Conservation (phyloP, 2,329 filamentous ascomycete genomes). For the Pyricularia pennisetigena region DNA sequence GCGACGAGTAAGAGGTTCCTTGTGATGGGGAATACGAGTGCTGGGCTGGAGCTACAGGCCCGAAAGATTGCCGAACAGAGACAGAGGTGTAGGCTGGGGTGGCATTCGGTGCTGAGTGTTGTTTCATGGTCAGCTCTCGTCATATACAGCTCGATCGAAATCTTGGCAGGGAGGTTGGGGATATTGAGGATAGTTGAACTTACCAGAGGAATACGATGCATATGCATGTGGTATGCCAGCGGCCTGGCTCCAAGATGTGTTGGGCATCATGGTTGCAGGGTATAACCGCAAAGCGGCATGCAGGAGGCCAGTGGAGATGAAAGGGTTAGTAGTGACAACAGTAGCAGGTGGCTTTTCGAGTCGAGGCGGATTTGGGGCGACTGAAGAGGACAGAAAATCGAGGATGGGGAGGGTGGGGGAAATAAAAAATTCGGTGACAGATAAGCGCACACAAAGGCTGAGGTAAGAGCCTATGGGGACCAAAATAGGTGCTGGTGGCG, state of each 20-base stretch:
- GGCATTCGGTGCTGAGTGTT: slow-evolving; percentile 16
- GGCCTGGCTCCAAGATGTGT: slow-evolving; percentile 4
- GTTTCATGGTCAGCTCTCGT: slow-evolving; percentile 3
- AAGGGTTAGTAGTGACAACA: neutral
- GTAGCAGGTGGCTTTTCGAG: neutral
- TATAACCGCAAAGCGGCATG: slow-evolving; percentile 1
- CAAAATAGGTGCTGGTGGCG: neutral
- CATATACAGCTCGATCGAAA: neutral
- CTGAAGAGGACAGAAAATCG: neutral
- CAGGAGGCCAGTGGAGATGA: neutral
- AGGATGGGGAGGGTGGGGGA: no score
- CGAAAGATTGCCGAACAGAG: slow-evolving; percentile 28
- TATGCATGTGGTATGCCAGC: slow-evolving; percentile 3
- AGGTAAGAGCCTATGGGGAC: neutral
- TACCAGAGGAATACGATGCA: neutral
- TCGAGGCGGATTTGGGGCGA: neutral
- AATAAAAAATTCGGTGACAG: neutral
- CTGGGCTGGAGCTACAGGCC: slow-evolving; percentile 5
- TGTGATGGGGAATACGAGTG: slow-evolving; percentile 5
- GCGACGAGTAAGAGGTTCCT: slow-evolving; percentile 19
- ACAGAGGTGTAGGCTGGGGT: slow-evolving; percentile 33
- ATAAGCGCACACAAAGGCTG: neutral
- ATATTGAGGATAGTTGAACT: neutral
- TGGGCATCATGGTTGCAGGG: slow-evolving; percentile 5
- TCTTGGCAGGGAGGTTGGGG: neutral